These are phyloP conservation scores for Antitrichia curtipendula DNA, from an alignment of 225 moss, liverwort and hornwort species.

Conservation along the genomic window DNA sequence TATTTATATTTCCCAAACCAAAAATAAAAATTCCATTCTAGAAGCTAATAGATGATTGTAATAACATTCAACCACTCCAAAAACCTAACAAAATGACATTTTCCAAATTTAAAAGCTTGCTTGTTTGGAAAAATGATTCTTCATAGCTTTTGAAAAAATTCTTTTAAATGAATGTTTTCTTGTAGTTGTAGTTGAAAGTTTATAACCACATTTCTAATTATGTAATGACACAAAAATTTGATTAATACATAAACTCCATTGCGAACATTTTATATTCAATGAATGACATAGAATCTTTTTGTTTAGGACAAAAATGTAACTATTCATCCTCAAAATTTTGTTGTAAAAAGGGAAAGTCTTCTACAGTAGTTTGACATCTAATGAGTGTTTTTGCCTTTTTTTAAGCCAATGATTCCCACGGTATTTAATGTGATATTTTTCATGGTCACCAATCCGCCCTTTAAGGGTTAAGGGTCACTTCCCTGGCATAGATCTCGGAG, in stretches of 20 bases:
- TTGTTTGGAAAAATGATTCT: background rate
- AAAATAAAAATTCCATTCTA: background rate
- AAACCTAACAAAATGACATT: background rate
- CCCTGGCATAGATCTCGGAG: background rate
- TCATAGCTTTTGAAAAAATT: background rate
- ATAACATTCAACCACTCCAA: background rate
- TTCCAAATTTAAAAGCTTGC: background rate
- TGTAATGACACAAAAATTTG: fast-evolving
- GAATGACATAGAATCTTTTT: too few species aligned
- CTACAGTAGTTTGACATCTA: too few species aligned
- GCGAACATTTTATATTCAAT: too few species aligned
- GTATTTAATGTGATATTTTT: too few species aligned
- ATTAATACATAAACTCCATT: too few species aligned
- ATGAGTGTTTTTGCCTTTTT: too few species aligned
- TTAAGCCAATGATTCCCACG: too few species aligned
- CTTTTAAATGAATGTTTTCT: background rate
- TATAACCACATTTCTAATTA: background rate
- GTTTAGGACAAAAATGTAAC: too few species aligned
- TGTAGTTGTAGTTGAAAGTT: background rate
- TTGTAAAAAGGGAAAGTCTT: too few species aligned
- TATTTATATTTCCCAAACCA: fast-evolving
- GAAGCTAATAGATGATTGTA: background rate
- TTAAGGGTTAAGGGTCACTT: background rate
- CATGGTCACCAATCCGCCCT: background rate
- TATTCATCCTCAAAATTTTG: too few species aligned